Evolutionary conservation across 768 basidiomycete species (phyloP), one percentile per base, ranked within the genome.

Genomic region (Cytidiella melzeri): DNA sequence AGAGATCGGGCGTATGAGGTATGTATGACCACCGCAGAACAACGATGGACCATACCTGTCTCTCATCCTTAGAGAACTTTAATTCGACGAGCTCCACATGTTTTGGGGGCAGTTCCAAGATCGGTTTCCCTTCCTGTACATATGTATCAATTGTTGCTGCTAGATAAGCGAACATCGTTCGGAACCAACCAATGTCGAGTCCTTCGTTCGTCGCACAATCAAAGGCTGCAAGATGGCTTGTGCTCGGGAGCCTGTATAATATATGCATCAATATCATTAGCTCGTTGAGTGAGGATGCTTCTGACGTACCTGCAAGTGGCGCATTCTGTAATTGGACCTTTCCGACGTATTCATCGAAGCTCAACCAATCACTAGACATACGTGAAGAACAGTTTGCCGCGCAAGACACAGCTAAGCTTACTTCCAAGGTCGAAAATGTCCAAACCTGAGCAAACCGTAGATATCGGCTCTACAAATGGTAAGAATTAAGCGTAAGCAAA

Each of bases 151-250:
- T 36, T 36, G 34, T 10, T 10, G 10, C 34, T 10, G 11, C 34
- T 36, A n/a, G 10, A n/a, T n/a, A 36, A 36, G 19, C 10, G 34
- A 10, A 36, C 10, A 36, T 36, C 34, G 40, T 41, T 41, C 40
- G 19, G 10, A 19, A 41, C 9, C 38, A 12, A 68, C 69, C 27
- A 79, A 60, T 37, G 64, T 59, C 1, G 83, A 76, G 51, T 83
- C 70, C 60, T 91, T 91, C 23, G 82, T 89, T 3, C 90, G 73
- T 3, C 89, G 75, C n/a, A 92, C 69, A 21, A 89, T 63, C 45
- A 85, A 67, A 1, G 81, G 77, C 50, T 78, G 76, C 40, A 91
- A 67, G 37, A 90, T 77, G 9, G 77, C 75, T 57, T 84, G 87
- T 0, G 84, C 83, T 12, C 85, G 76, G 26, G 74, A 65, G 3